A percentile compares a stretch with the other conserved stretches of the same genome.
Evolutionary conservation across 1,139 yeast genomes (phyloP).

Genomic region (Blastobotrys indianensis): DNA sequence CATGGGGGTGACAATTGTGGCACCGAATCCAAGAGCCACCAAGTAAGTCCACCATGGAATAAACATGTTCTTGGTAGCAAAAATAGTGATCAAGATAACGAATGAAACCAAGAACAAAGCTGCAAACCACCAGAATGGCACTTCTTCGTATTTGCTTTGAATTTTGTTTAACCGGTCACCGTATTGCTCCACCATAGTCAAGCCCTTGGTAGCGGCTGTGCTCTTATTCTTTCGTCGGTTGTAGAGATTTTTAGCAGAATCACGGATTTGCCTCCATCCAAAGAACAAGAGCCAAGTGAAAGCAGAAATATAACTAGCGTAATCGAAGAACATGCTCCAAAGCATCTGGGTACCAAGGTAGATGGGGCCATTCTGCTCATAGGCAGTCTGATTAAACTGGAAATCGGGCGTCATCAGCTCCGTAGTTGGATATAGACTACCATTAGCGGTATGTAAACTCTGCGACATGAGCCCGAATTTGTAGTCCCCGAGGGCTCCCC

Average conservation of each 20-base stretch:
- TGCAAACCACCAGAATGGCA: slow-evolving; percentile 50
- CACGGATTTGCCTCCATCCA: slow-evolving; percentile 8
- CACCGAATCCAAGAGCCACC: slow-evolving; percentile 13
- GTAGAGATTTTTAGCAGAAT: slow-evolving; percentile 8
- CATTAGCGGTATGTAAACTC: slow-evolving; percentile 38
- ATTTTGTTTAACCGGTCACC: slow-evolving; percentile 47
- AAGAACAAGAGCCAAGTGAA: slow-evolving; percentile 39
- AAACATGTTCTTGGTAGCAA: slow-evolving; percentile 18
- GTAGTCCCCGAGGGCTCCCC: slow-evolving; percentile 41
- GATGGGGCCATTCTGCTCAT: slow-evolving; percentile 42
- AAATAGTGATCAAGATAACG: slow-evolving; percentile 41
- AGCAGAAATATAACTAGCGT: slow-evolving; percentile 46
- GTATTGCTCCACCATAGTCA: slow-evolving; percentile 22
- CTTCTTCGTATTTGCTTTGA: slow-evolving; percentile 48
- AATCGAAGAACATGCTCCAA: slow-evolving; percentile 47
- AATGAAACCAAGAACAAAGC: slow-evolving; percentile 41
- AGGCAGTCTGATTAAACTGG: slow-evolving; percentile 12
- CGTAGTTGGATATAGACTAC: slow-evolving; percentile 35
- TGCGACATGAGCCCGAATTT: slow-evolving; percentile 44
- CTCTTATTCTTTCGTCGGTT: slow-evolving; percentile 1
- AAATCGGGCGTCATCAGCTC: slow-evolving; percentile 29
- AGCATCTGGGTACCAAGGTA: slow-evolving; percentile 44
- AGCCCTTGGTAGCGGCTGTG: slow-evolving; percentile 19
- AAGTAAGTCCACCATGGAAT: slow-evolving; percentile 15
- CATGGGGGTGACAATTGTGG: slow-evolving; percentile 13